phyloP scores from a whole-genome alignment of 805 yeast genomes.

The Kodamaea nitidulidarum region DNA sequence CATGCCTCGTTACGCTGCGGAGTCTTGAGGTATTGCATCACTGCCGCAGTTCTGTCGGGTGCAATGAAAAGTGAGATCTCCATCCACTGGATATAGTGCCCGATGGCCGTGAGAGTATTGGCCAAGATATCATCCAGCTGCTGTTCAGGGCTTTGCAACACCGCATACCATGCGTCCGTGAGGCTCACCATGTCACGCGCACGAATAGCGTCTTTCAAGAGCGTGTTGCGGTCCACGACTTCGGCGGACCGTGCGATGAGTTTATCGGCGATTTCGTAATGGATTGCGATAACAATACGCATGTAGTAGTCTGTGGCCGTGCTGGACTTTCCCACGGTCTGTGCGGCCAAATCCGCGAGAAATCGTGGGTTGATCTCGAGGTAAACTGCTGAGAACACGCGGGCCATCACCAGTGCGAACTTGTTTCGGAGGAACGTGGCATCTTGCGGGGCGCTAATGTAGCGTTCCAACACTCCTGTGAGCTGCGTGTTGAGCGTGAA shows the following conservation, averaged over 20 bases:
- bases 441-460: conserved; percentile 14
- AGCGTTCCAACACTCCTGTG: conserved; percentile 39
- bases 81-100: conserved; percentile 90
- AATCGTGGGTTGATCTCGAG: conserved; percentile 29
- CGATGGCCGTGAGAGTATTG: conserved; percentile 61
- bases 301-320: conserved; percentile 59
- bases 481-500: conserved; percentile 44
- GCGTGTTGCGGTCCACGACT: conserved; percentile 59
- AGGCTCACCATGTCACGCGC: conserved; percentile 65
- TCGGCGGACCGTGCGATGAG: conserved; percentile 67
- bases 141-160: conserved; percentile 39
- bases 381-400: conserved; percentile 35
- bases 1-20: conserved; percentile 57
- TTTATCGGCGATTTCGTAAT: conserved; percentile 91
- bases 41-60: conserved; percentile 42
- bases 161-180: conserved; percentile 63
- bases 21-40: conserved; percentile 55
- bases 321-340: conserved; percentile 21
- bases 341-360: conserved; percentile 26
- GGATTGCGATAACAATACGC: conserved; percentile 70
- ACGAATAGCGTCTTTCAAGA: conserved; percentile 79
- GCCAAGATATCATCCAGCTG: conserved; percentile 46
- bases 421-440: conserved; percentile 35
- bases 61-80: conserved; percentile 61
- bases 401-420: conserved; percentile 30